A percentile compares a stretch with the other conserved stretches of the same genome.
These are phyloP conservation scores for Eurotiales sp. DNA, from an alignment of 2,329 filamentous ascomycete species.

Conservation along the genomic window DNA sequence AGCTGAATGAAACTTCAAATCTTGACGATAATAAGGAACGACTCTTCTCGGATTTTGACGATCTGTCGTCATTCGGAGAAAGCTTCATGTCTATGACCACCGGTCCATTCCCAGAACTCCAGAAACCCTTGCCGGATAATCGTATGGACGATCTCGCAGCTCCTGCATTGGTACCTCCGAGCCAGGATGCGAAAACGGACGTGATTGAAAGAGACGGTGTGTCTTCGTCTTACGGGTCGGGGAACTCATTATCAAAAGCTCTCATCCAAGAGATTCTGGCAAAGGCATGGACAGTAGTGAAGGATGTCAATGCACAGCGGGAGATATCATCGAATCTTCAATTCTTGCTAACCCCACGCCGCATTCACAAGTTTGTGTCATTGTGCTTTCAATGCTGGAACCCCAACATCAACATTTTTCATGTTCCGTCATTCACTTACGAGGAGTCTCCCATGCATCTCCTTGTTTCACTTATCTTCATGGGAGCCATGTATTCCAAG, in stretches of 20 bases:
- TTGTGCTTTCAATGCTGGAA: slow-evolving; percentile 47
- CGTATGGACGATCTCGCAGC: slow-evolving; percentile 21
- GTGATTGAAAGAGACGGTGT: slow-evolving; percentile 21
- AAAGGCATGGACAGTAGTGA: slow-evolving; percentile 35
- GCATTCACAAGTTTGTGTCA: slow-evolving; percentile 39
- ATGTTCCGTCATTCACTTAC: slow-evolving; percentile 40
- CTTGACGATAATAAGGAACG: slow-evolving; percentile 21
- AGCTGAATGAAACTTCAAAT: slow-evolving; percentile 21
- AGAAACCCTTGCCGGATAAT: slow-evolving; percentile 23
- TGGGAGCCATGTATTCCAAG: slow-evolving; percentile 45
- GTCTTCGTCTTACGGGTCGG: slow-evolving; percentile 30
- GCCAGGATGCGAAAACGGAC: slow-evolving; percentile 19
- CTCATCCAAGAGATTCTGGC: slow-evolving; percentile 39
- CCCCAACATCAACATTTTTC: slow-evolving; percentile 42
- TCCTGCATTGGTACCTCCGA: slow-evolving; percentile 16
- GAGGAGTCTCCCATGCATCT: slow-evolving; percentile 35
- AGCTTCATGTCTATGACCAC: slow-evolving; percentile 38
- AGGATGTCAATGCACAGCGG: slow-evolving; percentile 36
- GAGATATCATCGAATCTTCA: slow-evolving; percentile 38
- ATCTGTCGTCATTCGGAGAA: slow-evolving; percentile 31
- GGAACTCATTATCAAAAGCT: slow-evolving; percentile 35
- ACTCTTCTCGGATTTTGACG: slow-evolving; percentile 18
- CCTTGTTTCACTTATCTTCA: slow-evolving; percentile 39
- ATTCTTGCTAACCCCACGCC: slow-evolving; percentile 38
- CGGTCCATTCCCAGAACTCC: slow-evolving; percentile 29